Conservation (phyloP, 2,329 filamentous ascomycete genomes). For the Dothistroma pini region DNA sequence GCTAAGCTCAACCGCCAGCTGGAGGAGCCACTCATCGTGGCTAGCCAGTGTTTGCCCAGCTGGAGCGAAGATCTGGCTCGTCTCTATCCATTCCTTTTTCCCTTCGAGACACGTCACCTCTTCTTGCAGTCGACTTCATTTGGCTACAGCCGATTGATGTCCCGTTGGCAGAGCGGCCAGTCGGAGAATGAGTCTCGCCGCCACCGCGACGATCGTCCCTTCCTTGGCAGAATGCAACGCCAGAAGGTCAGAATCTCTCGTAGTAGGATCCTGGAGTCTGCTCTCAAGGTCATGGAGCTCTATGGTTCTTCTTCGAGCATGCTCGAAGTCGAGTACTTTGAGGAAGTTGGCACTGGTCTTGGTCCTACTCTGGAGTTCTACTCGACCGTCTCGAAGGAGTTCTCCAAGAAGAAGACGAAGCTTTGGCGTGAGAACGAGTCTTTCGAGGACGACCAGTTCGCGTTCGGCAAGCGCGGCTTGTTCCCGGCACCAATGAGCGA, state of each 20-base stretch:
- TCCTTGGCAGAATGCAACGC: conserved; percentile 84
- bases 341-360: conserved; percentile 93
- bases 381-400: conserved; percentile 93
- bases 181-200: conserved; percentile 71
- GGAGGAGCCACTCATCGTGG: conserved; percentile 94
- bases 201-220: conserved; percentile 81
- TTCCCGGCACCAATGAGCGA: conserved; percentile 89
- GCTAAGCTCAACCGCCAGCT: conserved; percentile 96
- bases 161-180: conserved; percentile 91
- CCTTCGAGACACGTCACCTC: conserved; percentile 93
- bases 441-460: conserved; percentile 69
- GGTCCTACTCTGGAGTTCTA: conserved; percentile 98
- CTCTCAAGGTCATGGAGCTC: conserved; percentile 97
- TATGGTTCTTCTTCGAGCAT: conserved; percentile 97
- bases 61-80: conserved; percentile 96
- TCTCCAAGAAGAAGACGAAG: conserved; percentile 94
- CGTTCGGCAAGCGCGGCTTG: conserved; percentile 76
- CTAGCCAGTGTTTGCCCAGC: conserved; percentile 89
- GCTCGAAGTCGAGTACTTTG: conserved; percentile 96
- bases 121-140: conserved; percentile 98
- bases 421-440: conserved; percentile 92
- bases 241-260: conserved; percentile 98
- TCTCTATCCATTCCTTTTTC: conserved; percentile 93
- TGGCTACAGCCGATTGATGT: conserved; percentile 96
- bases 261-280: conserved; percentile 91